Base-by-base conservation (phyloP, 2,329 filamentous ascomycete species). In the Didymella arachidicola region DNA sequence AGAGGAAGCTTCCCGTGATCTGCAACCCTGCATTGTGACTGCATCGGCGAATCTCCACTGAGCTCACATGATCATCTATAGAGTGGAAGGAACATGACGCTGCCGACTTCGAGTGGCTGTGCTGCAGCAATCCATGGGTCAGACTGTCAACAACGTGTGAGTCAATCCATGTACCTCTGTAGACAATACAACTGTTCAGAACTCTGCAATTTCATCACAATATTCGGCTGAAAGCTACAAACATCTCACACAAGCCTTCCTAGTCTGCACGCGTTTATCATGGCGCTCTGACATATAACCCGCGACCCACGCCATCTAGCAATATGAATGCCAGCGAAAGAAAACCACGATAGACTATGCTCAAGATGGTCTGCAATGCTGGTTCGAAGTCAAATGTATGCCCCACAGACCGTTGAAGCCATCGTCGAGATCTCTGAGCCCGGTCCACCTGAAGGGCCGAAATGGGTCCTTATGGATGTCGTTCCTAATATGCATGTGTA, bases 401-500 rank as follows among this genome's bases (percentile, higher is more conserved):
- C 22, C 38, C 36, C 38, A 11, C n/a, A 34, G 16, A 16, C 25
- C 25, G 19, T 25, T 14, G n/a, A 42, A 7, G 25, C 19, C 25
- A 22, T 48, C 25, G n/a, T 34, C 22, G 8, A 19, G 44, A 32
- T 32, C 18, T 42, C 30, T 22, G 4, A 41, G 36, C 50, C 56
- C 22, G 22, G 41, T 19, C 19, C 44, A 46, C 47, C 32, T 16
- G 22, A 14, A 30, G 45, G 18, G 32, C 39, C 16, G 27, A 36
- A 36, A n/a, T 50, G 26, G 27, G n/a, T 26, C 39, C 7, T 12
- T 19, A 45, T 53, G 25, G 38, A 53, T 39, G 41, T 46, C 18
- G n/a, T 39, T 38, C 34, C 56, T 54, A 41, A 54, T 59, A 22
- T 46, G 39, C 45, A 59, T 59, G 50, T 59, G n/a, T n/a, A 47